Base-by-base conservation (phyloP, 2,329 filamentous ascomycete genomes). In the Laburnicola sp. region DNA sequence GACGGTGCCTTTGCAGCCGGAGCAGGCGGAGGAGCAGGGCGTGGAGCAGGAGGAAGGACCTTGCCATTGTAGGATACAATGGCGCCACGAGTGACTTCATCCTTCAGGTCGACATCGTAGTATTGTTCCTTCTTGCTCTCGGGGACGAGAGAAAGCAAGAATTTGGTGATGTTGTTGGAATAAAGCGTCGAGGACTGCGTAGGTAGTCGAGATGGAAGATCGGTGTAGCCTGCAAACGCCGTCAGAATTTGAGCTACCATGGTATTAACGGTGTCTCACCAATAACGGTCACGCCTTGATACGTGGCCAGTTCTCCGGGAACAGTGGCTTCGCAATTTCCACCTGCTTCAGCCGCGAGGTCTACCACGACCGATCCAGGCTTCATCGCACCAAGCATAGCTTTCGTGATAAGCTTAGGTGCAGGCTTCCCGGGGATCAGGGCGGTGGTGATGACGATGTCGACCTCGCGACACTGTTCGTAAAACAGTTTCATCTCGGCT, bases 371-470 rank as follows among this genome's bases (percentile, higher is more conserved):
- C 2, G 89, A 94, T 22, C 91, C 91, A 2, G 91, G 91, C 70
- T 89, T 95, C 91, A 96, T 96, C 38, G 87, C 86, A 59, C 86
- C 82, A 26, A 93, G 79, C 83, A 91, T 91, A 61, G 83, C 81
- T 72, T 89, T 88, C 3, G 87, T 92, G 63, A 96, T 92, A 27
- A 96, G 78, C 64, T 87, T 93, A 0, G 91, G 91, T 0, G 91
- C 90, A 26, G 87, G 87, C 60, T 82, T 87, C 50, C 91, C 91
- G 0, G 91, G 91, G 53, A 96, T 96, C 62, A 96, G 74, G n/a
- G 91, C 91, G 1, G 91, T 96, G 1, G 91, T 96, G 68, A 96
- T 88, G 54, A 96, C 88, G 57, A 96, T 96, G 72, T 96, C 91
- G 45, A 96, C 90, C 34, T 96, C 91, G 52, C 84, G 82, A 54